Conservation (phyloP, 2,329 filamentous ascomycete species). For the Dothidotthia symphoricarpi region DNA sequence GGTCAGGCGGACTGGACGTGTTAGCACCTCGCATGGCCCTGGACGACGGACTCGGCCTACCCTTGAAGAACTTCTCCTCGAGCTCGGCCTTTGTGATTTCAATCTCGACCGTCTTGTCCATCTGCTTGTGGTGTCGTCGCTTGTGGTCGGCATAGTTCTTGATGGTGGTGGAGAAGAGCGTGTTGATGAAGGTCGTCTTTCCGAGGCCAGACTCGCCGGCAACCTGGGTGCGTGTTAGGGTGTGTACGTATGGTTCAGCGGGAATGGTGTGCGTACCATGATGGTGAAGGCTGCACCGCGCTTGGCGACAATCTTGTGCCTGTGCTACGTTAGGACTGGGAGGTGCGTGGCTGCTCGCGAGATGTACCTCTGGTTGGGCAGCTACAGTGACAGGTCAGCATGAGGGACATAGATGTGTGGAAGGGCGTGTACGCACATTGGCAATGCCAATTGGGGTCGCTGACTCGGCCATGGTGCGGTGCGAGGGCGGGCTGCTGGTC, state of each 20-base stretch:
- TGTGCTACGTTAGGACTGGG: conserved; percentile 42
- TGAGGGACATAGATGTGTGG: conserved; percentile 1
- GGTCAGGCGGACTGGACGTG: conserved; percentile 79
- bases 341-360: conserved; percentile 13
- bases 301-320: conserved; percentile 71
- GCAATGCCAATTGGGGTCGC: conserved; percentile 70
- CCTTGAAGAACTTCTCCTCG: conserved; percentile 99
- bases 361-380: conserved; percentile 66
- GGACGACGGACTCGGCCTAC: conserved; percentile 48
- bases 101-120: conserved; percentile 99
- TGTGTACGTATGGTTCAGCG: too few species aligned
- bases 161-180: conserved; percentile 98
- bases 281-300: conserved; percentile 98
- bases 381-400: conserved; percentile 48
- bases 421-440: conserved; percentile 56
- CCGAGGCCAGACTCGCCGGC: conserved; percentile 97
- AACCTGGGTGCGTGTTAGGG: conserved; percentile 58
- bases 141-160: conserved; percentile 99
- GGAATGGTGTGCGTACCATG: conserved; percentile 67
- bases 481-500: conserved; percentile 21
- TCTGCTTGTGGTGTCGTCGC: conserved; percentile 97
- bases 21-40: conserved; percentile 18
- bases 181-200: conserved; percentile 99
- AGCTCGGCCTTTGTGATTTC: conserved; percentile 99
- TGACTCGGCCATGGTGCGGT: conserved; percentile 59